Percentiles rank a stretch among this genome's conserved stretches.
phyloP scores from a whole-genome alignment of 345 rosid species.

The Rhizophora apiculata region DNA sequence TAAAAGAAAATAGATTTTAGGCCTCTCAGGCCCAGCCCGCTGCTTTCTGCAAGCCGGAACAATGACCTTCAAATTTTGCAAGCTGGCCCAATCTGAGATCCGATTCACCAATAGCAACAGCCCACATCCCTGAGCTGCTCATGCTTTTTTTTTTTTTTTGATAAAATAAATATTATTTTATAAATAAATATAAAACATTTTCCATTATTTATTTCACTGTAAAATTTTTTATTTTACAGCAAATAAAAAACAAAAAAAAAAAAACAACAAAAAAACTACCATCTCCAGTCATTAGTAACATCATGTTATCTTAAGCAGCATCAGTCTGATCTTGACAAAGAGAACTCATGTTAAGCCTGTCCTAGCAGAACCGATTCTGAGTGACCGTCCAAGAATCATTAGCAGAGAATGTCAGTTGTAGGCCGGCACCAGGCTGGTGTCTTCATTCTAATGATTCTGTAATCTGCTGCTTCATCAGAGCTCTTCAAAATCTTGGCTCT shows the following conservation, averaged over 20 bases:
- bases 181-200: too few relatives aligned
- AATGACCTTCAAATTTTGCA: too few relatives aligned
- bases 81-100: too few relatives aligned
- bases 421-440: not conserved
- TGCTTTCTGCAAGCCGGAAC: too few relatives aligned
- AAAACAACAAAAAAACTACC: not conserved
- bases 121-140: too few relatives aligned
- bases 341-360: not conserved
- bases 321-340: not conserved
- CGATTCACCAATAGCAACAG: too few relatives aligned
- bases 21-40: too few relatives aligned
- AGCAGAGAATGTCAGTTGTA: not conserved
- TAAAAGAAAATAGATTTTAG: too few relatives aligned
- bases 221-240: not conserved
- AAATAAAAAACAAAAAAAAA: too few relatives aligned
- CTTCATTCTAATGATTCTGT: constrained; percentile 1
- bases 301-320: not conserved
- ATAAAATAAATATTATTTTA: too few relatives aligned
- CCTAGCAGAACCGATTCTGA: not conserved
- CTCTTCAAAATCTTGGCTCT: not conserved
- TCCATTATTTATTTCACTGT: not conserved
- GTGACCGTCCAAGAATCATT: not conserved
- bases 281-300: not conserved
- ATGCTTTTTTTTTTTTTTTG: too few relatives aligned
- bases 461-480: not conserved